Evolutionary conservation across 2,329 filamentous ascomycete species (phyloP).

Genomic region (Aureobasidium pullulans): DNA sequence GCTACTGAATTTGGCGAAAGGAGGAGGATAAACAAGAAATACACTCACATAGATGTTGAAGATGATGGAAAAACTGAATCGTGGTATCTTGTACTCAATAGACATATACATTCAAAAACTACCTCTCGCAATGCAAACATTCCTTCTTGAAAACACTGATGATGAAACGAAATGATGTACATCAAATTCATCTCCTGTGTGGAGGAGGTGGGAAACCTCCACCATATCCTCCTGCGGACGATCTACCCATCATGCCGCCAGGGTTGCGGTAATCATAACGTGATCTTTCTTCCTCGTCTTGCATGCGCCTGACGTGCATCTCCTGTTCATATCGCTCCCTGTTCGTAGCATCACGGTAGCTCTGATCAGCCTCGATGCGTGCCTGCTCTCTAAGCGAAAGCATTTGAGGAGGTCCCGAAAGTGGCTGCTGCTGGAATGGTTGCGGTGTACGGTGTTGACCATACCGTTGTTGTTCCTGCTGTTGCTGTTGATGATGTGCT

Average conservation of each 20-base stretch:
- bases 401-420: not conserved
- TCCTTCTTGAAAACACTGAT: not conserved
- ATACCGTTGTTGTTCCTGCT: slow-evolving; percentile 8
- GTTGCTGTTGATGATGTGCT: not conserved
- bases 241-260: not conserved
- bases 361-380: slow-evolving; percentile 2
- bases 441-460: not conserved
- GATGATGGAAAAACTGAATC: not conserved
- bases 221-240: not conserved
- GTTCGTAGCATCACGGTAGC: slow-evolving; percentile 2
- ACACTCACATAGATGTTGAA: no score
- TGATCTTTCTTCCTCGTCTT: slow-evolving; percentile 12
- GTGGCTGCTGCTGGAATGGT: not conserved
- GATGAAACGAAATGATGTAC: not conserved
- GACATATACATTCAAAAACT: not conserved
- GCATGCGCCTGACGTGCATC: not conserved
- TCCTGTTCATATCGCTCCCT: slow-evolving; percentile 5
- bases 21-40: no score
- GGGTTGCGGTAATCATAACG: slow-evolving; percentile 4
- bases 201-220: slow-evolving; percentile 1
- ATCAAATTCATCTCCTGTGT: slow-evolving; percentile 4
- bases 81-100: slow-evolving; percentile 1
- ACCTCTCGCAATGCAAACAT: not conserved
- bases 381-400: slow-evolving; percentile 7
- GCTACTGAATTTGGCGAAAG: not conserved